These are phyloP conservation scores for Suillus subalutaceus DNA, from an alignment of 768 basidiomycete species.

Conservation along the genomic window DNA sequence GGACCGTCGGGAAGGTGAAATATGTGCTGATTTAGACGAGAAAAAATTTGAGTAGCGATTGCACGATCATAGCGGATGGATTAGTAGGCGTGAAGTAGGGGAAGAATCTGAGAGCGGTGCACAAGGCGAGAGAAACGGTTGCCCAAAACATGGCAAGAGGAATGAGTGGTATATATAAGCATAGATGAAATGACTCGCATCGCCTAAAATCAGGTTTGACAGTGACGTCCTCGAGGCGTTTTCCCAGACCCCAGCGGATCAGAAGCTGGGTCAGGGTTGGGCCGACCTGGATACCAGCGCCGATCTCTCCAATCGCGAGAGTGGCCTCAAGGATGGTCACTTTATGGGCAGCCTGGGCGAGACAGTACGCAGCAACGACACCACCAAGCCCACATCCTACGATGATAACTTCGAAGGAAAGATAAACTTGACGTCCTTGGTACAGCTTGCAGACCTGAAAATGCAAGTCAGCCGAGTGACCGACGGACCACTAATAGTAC, in stretches of 20 bases:
- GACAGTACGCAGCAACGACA: slow-evolving; percentile 45
- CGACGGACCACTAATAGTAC: neutral
- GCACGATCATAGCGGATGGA: slow-evolving; percentile 53
- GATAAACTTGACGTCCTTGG: slow-evolving; percentile 18
- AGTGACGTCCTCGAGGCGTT: slow-evolving; percentile 39
- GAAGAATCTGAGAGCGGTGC: slow-evolving; percentile 41
- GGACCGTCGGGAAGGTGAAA: slow-evolving; percentile 62
- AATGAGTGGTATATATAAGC: neutral
- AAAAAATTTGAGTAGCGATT: slow-evolving; percentile 49
- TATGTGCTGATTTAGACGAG: slow-evolving; percentile 52
- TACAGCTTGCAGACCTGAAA: neutral
- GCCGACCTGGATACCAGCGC: slow-evolving; percentile 54
- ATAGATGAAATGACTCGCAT: slow-evolving; percentile 34
- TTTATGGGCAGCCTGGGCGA: slow-evolving; percentile 49
- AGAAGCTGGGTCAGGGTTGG: slow-evolving; percentile 49
- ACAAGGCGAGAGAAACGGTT: slow-evolving; percentile 53
- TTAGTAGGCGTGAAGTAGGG: slow-evolving; percentile 55
- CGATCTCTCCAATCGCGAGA: slow-evolving; percentile 42
- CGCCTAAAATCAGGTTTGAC: slow-evolving; percentile 46
- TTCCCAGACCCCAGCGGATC: slow-evolving; percentile 52
- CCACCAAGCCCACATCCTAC: slow-evolving; percentile 55
- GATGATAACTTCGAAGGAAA: slow-evolving; percentile 41
- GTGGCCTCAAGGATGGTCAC: slow-evolving; percentile 33
- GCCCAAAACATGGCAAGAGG: slow-evolving; percentile 37
- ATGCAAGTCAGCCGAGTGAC: neutral